Evolutionary conservation across 306 rosid species (phyloP).

Genomic region (Prunus davidiana): DNA sequence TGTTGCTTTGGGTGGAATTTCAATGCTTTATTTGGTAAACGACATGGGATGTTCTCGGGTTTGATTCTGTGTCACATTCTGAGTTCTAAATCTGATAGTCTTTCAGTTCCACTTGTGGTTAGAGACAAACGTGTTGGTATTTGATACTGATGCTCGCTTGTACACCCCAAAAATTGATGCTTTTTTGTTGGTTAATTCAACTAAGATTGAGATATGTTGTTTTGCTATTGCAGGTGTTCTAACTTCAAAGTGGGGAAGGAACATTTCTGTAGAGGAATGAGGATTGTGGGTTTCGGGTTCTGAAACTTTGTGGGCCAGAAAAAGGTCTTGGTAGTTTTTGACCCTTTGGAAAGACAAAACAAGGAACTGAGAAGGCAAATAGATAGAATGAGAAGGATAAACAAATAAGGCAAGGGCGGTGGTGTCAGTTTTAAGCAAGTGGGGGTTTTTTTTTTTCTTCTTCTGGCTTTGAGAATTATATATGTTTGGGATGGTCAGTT

Average conservation of each 20-base stretch:
- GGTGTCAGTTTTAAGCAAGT: conserved; percentile 76
- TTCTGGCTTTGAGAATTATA: conserved; percentile 45
- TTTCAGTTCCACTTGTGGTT: background rate
- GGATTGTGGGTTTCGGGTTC: conserved; percentile 20
- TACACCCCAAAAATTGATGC: conserved; percentile 4
- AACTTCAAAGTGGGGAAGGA: conserved; percentile 15
- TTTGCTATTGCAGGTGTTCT: conserved; percentile 24
- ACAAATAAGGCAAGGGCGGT: conserved; percentile 46
- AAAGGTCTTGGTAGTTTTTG: conserved; percentile 14
- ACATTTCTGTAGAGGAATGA: background rate
- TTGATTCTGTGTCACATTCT: background rate
- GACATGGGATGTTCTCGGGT: conserved; percentile 1
- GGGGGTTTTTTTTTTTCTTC: conserved; percentile 51
- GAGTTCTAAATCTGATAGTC: background rate
- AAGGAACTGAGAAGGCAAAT: conserved; percentile 15
- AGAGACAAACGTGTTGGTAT: background rate
- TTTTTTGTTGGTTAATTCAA: conserved; percentile 3
- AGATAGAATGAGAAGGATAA: conserved; percentile 23
- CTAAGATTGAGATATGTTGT: conserved; percentile 3
- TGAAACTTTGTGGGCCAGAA: conserved; percentile 17
- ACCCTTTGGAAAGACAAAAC: conserved; percentile 32
- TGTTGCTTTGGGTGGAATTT: conserved; percentile 5
- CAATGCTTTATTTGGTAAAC: background rate
- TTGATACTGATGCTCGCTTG: conserved; percentile 12
- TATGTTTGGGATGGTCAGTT: conserved; percentile 34